Evolutionary conservation across 2,329 filamentous ascomycete species (phyloP), one percentile per base, ranked within the genome.

Genomic region (Aspergillus aculeatinus): DNA sequence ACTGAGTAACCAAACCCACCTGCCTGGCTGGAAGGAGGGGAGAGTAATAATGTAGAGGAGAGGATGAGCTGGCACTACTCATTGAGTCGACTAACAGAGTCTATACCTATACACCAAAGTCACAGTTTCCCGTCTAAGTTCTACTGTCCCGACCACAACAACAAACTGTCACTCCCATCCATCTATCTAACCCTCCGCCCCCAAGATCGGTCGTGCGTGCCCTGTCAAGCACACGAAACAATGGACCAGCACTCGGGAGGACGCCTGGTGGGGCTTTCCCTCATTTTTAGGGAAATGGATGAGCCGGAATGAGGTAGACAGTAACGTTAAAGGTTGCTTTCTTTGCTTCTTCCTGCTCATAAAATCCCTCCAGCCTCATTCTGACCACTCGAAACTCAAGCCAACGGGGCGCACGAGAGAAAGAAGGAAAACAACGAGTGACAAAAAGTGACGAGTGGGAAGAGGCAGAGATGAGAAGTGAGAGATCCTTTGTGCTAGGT

Each of bases 181-280:
- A 9, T 29, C 25, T 29, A 9, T 29, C 25, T 29, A 47, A 48
- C 48, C 12, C 33, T 35, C 33, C 14, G 27, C 51, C 51, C 51
- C 39, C 39, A 19, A 19, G 42, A 55, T 55, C 42, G 53, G 44
- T 55, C 53, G 53, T 55, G 53, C 53, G 53, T 55, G 53, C 53
- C 53, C 53, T 55, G 53, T 55, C 53, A 55, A 48, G 12, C 42
- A 35, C 19, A n/a, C 51, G 33, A 39, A 35, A 52, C 19, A 42
- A 52, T 39, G 23, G 16, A 21, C 27, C n/a, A 48, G 48, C 39
- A 44, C 16, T 19, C 39, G 14, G 39, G 16, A 44, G 39, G 16
- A 16, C 6, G 39, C 16, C n/a, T 19, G 39, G 42, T 44, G 16
- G 52, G 23, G 39, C 25, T 35, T 16, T 16, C 33, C 33, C 33